These are phyloP conservation scores for Globisporangium orthogonon DNA, from an alignment of 352 stramenopile genomes.

Conservation along the genomic window DNA sequence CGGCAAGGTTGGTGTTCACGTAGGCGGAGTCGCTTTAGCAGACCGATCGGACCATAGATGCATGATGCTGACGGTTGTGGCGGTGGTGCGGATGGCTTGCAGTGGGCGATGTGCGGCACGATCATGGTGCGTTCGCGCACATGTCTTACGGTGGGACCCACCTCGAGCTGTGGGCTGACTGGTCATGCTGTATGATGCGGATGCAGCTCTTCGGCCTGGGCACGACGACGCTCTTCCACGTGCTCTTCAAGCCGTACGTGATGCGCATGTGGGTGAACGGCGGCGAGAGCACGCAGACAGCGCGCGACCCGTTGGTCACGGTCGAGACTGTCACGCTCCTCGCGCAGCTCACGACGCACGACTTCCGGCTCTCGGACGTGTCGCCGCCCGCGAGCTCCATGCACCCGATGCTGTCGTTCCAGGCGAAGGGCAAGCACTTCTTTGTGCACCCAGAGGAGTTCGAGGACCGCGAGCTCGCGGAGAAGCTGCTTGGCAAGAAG, in stretches of 20 bases:
- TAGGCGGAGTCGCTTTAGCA: background rate
- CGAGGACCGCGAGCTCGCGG: slow-evolving; percentile 45
- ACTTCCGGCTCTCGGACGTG: slow-evolving; percentile 62
- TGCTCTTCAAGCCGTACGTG: slow-evolving; percentile 84
- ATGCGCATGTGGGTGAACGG: slow-evolving; percentile 68
- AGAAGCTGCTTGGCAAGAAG: slow-evolving; percentile 45
- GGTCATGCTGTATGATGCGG: background rate
- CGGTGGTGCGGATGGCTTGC: background rate
- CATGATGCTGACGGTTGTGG: background rate
- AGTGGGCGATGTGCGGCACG: slow-evolving; percentile 86
- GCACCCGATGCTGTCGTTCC: slow-evolving; percentile 84
- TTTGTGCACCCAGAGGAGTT: slow-evolving; percentile 81
- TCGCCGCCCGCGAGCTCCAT: slow-evolving; percentile 46
- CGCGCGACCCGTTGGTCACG: slow-evolving; percentile 33
- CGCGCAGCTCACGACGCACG: slow-evolving; percentile 37
- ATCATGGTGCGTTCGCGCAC: slow-evolving; percentile 48
- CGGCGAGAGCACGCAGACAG: slow-evolving; percentile 7
- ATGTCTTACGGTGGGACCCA: background rate
- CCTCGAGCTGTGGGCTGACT: background rate
- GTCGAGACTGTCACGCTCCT: slow-evolving; percentile 73
- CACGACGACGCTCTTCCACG: slow-evolving; percentile 79
- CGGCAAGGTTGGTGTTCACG: slow-evolving; percentile 38
- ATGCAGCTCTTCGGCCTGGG: slow-evolving; percentile 70
- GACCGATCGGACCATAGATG: background rate
- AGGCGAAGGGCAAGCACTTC: slow-evolving; percentile 53